Evolutionary conservation across 176 grass and related monocot genomes (phyloP).

Genomic region (Hordeum marinum): DNA sequence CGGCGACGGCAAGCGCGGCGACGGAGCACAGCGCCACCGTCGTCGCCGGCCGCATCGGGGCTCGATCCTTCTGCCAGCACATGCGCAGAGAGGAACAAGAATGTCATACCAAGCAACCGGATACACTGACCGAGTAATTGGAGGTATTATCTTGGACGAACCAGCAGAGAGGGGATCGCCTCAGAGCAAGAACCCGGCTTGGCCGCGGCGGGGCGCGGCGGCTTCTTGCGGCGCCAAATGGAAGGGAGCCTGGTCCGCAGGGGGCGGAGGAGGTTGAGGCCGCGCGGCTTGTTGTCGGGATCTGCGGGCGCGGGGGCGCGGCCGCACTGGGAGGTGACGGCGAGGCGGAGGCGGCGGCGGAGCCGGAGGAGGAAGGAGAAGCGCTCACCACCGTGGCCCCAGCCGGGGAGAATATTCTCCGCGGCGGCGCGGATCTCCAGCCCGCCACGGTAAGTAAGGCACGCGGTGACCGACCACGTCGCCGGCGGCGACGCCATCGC

Average conservation of each 20-base stretch:
- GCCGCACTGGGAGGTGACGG: constrained; percentile 12
- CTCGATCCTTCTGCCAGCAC: background rate
- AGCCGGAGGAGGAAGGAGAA: constrained; percentile 62
- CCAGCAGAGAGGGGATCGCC: background rate
- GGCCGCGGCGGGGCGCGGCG: background rate
- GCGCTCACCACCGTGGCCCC: constrained; percentile 55
- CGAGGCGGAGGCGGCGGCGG: constrained; percentile 43
- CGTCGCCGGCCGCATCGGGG: background rate
- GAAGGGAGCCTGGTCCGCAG: background rate
- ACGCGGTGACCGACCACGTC: constrained; percentile 55
- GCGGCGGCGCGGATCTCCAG: constrained; percentile 49
- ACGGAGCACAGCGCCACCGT: background rate
- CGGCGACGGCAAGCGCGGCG: constrained; percentile 16
- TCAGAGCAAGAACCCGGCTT: background rate
- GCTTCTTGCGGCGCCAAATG: background rate
- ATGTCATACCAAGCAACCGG: background rate
- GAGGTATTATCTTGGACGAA: background rate
- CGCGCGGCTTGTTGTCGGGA: background rate
- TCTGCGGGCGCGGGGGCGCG: background rate
- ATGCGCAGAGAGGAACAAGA: background rate
- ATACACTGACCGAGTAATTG: too few species aligned
- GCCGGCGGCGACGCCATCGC: background rate
- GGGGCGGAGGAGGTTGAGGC: background rate
- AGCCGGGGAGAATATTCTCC: constrained; percentile 56
- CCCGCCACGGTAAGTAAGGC: constrained; percentile 45